These are phyloP conservation scores for Triangularia setosa DNA, from an alignment of 2,329 filamentous ascomycete genomes.

Conservation along the genomic window DNA sequence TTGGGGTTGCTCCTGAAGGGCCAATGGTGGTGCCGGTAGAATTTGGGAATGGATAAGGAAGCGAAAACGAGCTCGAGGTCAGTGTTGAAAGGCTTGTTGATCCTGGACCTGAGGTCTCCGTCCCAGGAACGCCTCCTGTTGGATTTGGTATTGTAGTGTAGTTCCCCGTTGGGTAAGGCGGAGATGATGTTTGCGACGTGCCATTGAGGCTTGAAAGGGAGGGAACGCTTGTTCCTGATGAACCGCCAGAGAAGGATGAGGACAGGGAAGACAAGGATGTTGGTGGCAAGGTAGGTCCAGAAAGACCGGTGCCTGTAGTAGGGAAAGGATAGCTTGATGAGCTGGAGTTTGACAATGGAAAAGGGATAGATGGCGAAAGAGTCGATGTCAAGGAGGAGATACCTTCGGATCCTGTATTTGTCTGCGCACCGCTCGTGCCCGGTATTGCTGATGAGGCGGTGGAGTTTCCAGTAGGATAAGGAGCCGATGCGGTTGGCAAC, in stretches of 20 bases:
- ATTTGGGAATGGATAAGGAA: background rate
- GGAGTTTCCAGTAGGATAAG: constrained; percentile 6
- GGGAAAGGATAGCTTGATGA: background rate
- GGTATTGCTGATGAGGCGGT: background rate
- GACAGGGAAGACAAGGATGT: background rate
- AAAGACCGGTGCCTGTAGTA: background rate
- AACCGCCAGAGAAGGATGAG: background rate
- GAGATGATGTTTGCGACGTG: background rate
- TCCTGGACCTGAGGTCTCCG: background rate
- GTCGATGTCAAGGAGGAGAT: background rate
- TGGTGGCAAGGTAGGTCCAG: background rate
- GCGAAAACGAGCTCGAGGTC: background rate
- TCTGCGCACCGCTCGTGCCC: background rate
- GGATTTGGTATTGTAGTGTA: background rate
- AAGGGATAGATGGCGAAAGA: background rate
- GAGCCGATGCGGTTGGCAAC: background rate
- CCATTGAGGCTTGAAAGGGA: background rate
- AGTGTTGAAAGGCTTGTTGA: background rate
- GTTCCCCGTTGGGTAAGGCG: background rate
- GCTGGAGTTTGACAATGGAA: constrained; percentile 6
- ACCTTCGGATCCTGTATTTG: background rate
- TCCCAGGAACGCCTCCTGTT: background rate
- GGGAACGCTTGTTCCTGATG: background rate
- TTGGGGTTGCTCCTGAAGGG: background rate
- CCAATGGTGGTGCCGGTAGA: background rate